Base-by-base conservation (phyloP, 768 basidiomycete genomes). In the Inosperma sp. region DNA sequence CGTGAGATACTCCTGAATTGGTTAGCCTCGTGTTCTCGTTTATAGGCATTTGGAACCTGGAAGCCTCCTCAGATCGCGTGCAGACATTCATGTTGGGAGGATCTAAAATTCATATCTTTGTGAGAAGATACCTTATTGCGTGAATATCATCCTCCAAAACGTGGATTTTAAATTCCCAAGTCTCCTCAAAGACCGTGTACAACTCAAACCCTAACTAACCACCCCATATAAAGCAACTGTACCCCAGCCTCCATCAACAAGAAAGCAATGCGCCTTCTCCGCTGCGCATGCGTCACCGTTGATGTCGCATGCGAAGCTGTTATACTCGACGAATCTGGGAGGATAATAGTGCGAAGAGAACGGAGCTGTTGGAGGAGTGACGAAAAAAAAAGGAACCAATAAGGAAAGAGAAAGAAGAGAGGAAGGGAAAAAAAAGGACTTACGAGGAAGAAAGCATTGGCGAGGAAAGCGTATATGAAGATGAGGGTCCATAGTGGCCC, bases 391-490 rank as follows among this genome's bases (percentile, higher is more conserved):
- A 41, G 6, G 26, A 45, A 22, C 3, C 22, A 6, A 19, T 1
- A 9, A 14, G 9, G 4, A 5, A 5, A 14, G 25, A 14, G 5
- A 22, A 25, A 37, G 5, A 1, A 3, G 3, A 34, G 16, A 34
- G 17, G 21, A 12, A 13, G 19, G 17, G 27, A 9, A n/a, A 49
- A n/a, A 9, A 51, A 40, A 17, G 19, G 23, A 76, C 86, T 48
- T 61, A 91, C 93, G 36, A 96, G 73, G 80, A 98, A 97, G 72
- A 98, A 94, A 0, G 84, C 92, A 55, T 93, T 95, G 14, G 94
- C 88, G 22, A 84, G 71, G 65, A 94, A 92, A 10, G 82, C 79
- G 67, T 99, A 99, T 26, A 87, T 53, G 63, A 96, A 98, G 3
- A 87, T 76, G 8, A 81, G 40, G 21, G 76, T 75, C 66, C 86